phyloP scores from a whole-genome alignment of 148 eudicot genomes.

The Chenopodium quinoa region DNA sequence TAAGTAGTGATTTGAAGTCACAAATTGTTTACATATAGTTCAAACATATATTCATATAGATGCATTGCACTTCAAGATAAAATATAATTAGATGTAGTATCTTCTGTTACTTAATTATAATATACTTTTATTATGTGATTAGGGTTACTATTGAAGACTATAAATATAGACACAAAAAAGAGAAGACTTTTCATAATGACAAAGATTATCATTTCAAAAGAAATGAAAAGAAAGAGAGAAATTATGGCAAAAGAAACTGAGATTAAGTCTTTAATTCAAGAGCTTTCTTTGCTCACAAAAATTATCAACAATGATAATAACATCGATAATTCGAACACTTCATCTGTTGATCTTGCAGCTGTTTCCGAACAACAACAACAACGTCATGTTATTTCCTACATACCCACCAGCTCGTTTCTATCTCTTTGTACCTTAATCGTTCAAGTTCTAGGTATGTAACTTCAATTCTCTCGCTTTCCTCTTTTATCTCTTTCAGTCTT shows the following conservation, averaged over 20 bases:
- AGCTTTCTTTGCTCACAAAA: not conserved
- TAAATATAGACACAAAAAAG: constrained; percentile 2
- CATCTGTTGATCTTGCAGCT: not conserved
- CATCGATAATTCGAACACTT: not conserved
- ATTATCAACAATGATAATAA: not conserved
- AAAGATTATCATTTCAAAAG: not conserved
- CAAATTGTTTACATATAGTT: constrained; percentile 2
- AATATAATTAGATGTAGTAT: constrained; percentile 5
- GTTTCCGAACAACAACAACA: not conserved
- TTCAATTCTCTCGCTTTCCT: not conserved
- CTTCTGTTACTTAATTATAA: not conserved
- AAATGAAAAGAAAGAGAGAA: constrained; percentile 11
- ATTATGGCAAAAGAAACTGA: constrained; percentile 12
- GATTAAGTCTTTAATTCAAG: constrained; percentile 11
- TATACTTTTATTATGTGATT: not conserved
- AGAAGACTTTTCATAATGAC: constrained; percentile 5
- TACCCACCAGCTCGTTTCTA: constrained; percentile 8
- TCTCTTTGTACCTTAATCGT: constrained; percentile 4
- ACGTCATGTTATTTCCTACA: not conserved
- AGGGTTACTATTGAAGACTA: constrained; percentile 10
- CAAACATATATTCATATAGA: not conserved
- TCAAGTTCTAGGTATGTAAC: constrained; percentile 6
- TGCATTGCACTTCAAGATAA: constrained; percentile 1
- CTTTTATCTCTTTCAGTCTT: not conserved
- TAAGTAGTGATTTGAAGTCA: not conserved